Evolutionary conservation across 1,139 yeast genomes (phyloP).

Genomic region (Geotrichum phurueaensis): DNA sequence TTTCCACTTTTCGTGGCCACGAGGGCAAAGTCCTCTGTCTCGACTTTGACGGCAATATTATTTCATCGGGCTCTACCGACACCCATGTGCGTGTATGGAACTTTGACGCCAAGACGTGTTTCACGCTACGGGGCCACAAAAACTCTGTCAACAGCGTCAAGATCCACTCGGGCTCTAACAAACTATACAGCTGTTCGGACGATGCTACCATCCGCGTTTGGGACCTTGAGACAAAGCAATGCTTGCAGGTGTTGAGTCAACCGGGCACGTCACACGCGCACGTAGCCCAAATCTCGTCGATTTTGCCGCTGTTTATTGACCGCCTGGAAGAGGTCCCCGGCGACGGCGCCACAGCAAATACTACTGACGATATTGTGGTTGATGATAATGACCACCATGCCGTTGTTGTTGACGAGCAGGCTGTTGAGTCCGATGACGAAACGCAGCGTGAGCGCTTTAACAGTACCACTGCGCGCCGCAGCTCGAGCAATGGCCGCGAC

Average conservation of each 20-base stretch:
- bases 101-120: slow-evolving; percentile 89
- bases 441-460: slow-evolving; percentile 1
- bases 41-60: slow-evolving; percentile 69
- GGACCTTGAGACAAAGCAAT: slow-evolving; percentile 77
- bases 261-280: background rate
- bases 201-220: slow-evolving; percentile 92
- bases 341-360: background rate
- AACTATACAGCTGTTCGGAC: slow-evolving; percentile 83
- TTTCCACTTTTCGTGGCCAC: slow-evolving; percentile 66
- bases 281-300: background rate
- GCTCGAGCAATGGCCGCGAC: background rate
- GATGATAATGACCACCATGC: slow-evolving; percentile 6
- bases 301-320: background rate
- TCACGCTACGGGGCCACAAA: slow-evolving; percentile 85
- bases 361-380: background rate
- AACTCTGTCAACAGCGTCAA: slow-evolving; percentile 91
- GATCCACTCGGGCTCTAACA: slow-evolving; percentile 70
- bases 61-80: slow-evolving; percentile 92
- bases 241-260: slow-evolving; percentile 47
- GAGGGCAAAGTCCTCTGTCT: slow-evolving; percentile 42
- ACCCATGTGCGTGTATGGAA: slow-evolving; percentile 93
- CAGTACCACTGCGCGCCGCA: background rate
- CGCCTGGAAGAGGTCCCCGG: background rate
- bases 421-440: slow-evolving; percentile 1
- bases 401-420: background rate